These are phyloP conservation scores for Dendrobium nobile DNA, from an alignment of 106 monocot genomes.

Conservation along the genomic window DNA sequence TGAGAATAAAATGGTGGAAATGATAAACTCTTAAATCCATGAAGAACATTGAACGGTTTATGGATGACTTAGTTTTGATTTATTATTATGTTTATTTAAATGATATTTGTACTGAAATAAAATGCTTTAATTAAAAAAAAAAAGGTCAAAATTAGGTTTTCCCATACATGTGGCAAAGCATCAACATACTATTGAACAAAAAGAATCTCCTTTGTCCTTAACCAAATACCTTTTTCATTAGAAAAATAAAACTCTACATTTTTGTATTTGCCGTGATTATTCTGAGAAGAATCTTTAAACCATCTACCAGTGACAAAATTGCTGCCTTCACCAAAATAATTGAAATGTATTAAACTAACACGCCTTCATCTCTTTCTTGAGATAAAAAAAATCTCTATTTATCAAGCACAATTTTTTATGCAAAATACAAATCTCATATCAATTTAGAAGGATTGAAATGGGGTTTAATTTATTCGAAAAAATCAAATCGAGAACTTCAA, in stretches of 20 bases:
- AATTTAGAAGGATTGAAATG: too few relatives aligned
- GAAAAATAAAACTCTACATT: not conserved
- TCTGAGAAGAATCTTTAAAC: too few relatives aligned
- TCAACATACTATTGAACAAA: not conserved
- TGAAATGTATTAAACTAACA: too few relatives aligned
- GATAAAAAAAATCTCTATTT: too few relatives aligned
- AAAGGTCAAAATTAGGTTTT: not conserved
- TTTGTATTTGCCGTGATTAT: not conserved
- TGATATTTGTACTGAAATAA: not conserved
- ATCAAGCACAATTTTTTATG: too few relatives aligned
- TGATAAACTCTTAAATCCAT: not conserved
- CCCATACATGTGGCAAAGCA: not conserved
- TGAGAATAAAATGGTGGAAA: too few relatives aligned
- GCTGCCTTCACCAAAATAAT: too few relatives aligned
- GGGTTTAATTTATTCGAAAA: too few relatives aligned
- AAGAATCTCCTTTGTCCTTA: not conserved
- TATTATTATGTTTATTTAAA: not conserved
- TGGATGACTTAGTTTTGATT: not conserved
- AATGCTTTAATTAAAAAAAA: not conserved
- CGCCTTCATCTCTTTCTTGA: too few relatives aligned
- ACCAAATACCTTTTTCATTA: not conserved
- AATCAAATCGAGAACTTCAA: too few relatives aligned
- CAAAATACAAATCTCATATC: too few relatives aligned
- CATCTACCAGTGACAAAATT: too few relatives aligned
- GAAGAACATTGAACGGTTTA: not conserved